Conservation (phyloP, 331 rosid species). For the Cydonia oblonga region DNA sequence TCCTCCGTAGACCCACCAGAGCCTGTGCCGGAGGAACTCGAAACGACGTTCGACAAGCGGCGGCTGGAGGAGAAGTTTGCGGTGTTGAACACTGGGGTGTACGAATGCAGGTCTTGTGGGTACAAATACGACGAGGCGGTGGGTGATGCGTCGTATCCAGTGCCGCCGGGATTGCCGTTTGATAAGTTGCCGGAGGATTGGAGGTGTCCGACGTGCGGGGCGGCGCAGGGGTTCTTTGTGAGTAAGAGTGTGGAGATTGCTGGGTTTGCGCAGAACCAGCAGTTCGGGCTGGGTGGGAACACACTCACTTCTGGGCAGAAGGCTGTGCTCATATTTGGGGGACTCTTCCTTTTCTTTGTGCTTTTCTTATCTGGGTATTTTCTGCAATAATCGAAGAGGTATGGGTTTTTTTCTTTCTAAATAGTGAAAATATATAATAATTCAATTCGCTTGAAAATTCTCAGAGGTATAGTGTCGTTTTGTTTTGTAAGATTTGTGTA, state of each 20-base stretch:
- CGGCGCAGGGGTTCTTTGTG: constrained; percentile 65
- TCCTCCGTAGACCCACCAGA: background rate
- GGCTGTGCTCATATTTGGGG: constrained; percentile 71
- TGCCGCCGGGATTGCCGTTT: constrained; percentile 69
- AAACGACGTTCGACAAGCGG: constrained; percentile 34
- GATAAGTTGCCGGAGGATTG: constrained; percentile 84
- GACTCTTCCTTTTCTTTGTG: constrained; percentile 53
- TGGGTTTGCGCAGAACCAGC: constrained; percentile 95
- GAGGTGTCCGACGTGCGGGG: constrained; percentile 96
- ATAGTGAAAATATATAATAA: background rate
- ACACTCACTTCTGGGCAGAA: constrained; percentile 85
- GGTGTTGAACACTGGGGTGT: constrained; percentile 71
- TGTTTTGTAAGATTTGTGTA: background rate
- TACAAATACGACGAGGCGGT: constrained; percentile 74
- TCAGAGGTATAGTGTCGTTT: background rate
- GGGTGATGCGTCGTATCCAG: constrained; percentile 76
- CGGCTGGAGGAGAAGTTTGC: constrained; percentile 89
- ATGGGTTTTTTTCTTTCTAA: background rate
- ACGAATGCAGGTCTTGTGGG: constrained; percentile 92
- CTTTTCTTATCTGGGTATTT: constrained; percentile 82
- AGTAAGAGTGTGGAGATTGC: constrained; percentile 97
- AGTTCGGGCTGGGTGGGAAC: constrained; percentile 83
- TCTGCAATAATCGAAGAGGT: constrained; percentile 45
- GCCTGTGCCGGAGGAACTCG: background rate
- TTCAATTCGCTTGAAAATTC: constrained; percentile 8